Evolutionary conservation across 176 grass and related monocot species (phyloP).

Genomic region (Aegilops umbellulata): DNA sequence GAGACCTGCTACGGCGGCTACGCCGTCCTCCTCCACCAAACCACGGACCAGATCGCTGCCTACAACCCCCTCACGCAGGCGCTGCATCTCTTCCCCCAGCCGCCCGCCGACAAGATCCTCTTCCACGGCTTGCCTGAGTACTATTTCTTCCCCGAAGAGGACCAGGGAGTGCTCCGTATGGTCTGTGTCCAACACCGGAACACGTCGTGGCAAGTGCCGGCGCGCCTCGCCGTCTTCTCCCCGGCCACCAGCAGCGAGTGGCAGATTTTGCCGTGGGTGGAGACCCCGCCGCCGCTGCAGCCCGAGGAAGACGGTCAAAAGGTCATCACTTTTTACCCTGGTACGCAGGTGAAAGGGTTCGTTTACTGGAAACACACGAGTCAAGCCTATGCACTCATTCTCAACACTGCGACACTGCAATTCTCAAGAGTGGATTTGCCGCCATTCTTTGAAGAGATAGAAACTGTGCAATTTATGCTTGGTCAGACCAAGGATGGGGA

Average conservation of each 20-base stretch:
- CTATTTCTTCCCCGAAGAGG: background rate
- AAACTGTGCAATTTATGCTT: background rate
- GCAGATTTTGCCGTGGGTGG: background rate
- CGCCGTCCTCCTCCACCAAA: too few relatives aligned
- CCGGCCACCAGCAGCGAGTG: background rate
- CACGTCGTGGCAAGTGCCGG: background rate
- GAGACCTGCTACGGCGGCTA: too few relatives aligned
- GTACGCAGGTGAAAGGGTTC: background rate
- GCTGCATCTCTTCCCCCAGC: background rate
- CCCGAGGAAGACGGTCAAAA: background rate
- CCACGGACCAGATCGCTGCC: too few relatives aligned
- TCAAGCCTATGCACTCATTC: background rate
- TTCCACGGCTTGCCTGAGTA: background rate
- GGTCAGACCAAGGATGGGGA: background rate
- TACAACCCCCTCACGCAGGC: too few relatives aligned
- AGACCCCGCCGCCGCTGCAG: background rate
- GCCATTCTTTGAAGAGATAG: background rate
- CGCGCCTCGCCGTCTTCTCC: background rate
- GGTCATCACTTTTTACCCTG: background rate
- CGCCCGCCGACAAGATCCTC: background rate
- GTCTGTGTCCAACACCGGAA: background rate
- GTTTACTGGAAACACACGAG: background rate
- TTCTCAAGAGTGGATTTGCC: background rate
- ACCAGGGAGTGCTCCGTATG: background rate
- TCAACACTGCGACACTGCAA: background rate